Conservation (phyloP, 2,329 filamentous ascomycete species). For the Pestalotiopsis sp. region DNA sequence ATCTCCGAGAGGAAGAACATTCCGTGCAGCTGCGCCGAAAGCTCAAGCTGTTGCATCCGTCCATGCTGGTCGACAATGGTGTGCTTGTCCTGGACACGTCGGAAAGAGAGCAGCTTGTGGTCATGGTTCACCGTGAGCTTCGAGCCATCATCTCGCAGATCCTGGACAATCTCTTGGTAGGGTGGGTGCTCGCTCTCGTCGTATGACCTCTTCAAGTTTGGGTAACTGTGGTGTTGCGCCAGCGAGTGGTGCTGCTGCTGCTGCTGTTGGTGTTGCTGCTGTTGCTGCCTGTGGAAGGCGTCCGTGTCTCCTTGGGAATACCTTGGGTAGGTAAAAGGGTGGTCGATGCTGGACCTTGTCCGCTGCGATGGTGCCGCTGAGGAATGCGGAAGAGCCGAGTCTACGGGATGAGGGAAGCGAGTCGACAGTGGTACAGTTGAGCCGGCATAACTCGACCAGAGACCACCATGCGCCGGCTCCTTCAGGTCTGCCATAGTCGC, state of each 20-base stretch:
- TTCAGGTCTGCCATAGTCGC: slow-evolving; percentile 67
- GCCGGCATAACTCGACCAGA: slow-evolving; percentile 61
- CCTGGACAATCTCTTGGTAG: slow-evolving; percentile 64
- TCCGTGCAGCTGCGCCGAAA: slow-evolving; percentile 77
- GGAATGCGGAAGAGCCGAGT: slow-evolving; percentile 49
- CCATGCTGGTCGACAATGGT: slow-evolving; percentile 63
- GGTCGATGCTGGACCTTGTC: slow-evolving; percentile 55
- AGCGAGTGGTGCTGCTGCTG: slow-evolving; percentile 48
- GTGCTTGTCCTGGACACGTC: slow-evolving; percentile 59
- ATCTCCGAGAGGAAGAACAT: slow-evolving; percentile 90
- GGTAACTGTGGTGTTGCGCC: slow-evolving; percentile 54
- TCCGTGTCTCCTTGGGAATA: slow-evolving; percentile 59
- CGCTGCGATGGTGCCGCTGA: slow-evolving; percentile 50
- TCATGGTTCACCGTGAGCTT: slow-evolving; percentile 62
- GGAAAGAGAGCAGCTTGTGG: slow-evolving; percentile 63
- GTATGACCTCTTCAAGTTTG: slow-evolving; percentile 60
- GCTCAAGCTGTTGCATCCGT: slow-evolving; percentile 62
- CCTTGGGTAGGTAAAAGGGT: slow-evolving; percentile 55
- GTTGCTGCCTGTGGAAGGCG: slow-evolving; percentile 56
- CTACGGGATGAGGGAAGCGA: slow-evolving; percentile 54
- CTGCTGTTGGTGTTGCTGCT: slow-evolving; percentile 29
- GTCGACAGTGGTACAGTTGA: slow-evolving; percentile 55
- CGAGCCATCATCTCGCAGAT: slow-evolving; percentile 60
- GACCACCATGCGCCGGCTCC: slow-evolving; percentile 59
- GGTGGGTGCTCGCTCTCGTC: slow-evolving; percentile 57